Conservation (phyloP, 805 yeast species). For the Hanseniaspora meyeri region DNA sequence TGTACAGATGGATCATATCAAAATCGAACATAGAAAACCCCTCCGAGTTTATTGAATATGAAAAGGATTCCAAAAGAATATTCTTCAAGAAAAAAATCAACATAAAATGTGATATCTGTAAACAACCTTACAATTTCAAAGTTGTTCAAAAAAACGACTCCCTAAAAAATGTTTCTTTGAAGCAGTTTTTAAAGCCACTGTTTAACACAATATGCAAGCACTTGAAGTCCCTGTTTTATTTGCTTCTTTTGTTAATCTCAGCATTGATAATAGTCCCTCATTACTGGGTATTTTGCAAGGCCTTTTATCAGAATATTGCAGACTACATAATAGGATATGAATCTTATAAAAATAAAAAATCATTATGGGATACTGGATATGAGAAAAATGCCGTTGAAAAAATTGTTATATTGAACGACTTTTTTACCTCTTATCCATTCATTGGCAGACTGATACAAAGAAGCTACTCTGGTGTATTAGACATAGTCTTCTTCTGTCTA, state of each 20-base stretch:
- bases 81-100: slow-evolving; percentile 29
- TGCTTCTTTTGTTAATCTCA: background rate
- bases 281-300: slow-evolving; percentile 15
- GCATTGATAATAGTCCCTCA: slow-evolving; percentile 5
- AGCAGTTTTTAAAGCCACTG: background rate
- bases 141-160: slow-evolving; percentile 44
- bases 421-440: background rate
- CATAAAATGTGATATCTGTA: slow-evolving; percentile 78
- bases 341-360: background rate
- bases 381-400: background rate
- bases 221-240: background rate
- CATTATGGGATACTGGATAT: background rate
- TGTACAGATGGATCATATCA: slow-evolving; percentile 67
- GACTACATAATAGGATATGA: background rate
- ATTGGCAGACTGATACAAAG: background rate
- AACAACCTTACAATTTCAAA: slow-evolving; percentile 54
- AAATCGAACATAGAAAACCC: slow-evolving; percentile 32
- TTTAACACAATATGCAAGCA: background rate
- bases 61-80: slow-evolving; percentile 22
- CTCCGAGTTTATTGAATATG: slow-evolving; percentile 11
- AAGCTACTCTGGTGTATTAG: slow-evolving; percentile 16
- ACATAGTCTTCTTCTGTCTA: slow-evolving; percentile 30
- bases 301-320: slow-evolving; percentile 7
- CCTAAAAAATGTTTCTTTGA: background rate
- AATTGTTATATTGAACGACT: background rate